Evolutionary conservation across 805 yeast species (phyloP).

Genomic region (Blastobotrys peoriensis): DNA sequence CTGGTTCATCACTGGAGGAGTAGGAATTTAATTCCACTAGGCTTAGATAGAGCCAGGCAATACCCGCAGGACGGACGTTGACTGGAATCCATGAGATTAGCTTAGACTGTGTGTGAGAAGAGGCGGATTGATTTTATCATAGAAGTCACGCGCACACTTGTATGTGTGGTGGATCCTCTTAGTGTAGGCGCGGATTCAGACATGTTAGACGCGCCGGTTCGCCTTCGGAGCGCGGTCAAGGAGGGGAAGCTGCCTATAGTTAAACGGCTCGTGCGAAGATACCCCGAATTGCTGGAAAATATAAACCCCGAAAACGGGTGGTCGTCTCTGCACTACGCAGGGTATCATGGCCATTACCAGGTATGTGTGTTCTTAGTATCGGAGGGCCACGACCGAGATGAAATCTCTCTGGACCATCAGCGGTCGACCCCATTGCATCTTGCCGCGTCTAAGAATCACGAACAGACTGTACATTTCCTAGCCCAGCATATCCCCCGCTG

Average conservation of each 20-base stretch:
- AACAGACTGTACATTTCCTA: constrained; percentile 65
- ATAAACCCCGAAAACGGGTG: constrained; percentile 70
- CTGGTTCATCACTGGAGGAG: too few species aligned
- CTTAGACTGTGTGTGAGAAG: too few species aligned
- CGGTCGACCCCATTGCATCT: constrained; percentile 64
- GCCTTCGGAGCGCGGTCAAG: constrained; percentile 64
- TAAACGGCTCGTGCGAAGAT: constrained; percentile 56
- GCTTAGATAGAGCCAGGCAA: too few species aligned
- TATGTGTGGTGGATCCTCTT: too few species aligned
- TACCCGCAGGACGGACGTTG: too few species aligned
- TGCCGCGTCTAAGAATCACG: constrained; percentile 57
- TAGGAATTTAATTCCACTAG: too few species aligned
- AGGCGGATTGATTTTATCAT: too few species aligned
- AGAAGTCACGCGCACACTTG: too few species aligned
- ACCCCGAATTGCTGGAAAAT: constrained; percentile 64
- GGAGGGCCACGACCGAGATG: constrained; percentile 50
- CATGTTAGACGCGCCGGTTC: constrained; percentile 57
- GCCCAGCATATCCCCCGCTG: constrained; percentile 57
- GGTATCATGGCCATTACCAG: constrained; percentile 63
- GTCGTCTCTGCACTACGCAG: constrained; percentile 78
- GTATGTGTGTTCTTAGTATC: constrained; percentile 53
- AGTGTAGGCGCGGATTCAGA: too few species aligned
- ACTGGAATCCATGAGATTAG: too few species aligned
- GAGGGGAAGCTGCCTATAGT: constrained; percentile 60
- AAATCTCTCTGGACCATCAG: constrained; percentile 47